phyloP scores from a whole-genome alignment of 208 protist species.

The Acanthamoeba culbertsoni region DNA sequence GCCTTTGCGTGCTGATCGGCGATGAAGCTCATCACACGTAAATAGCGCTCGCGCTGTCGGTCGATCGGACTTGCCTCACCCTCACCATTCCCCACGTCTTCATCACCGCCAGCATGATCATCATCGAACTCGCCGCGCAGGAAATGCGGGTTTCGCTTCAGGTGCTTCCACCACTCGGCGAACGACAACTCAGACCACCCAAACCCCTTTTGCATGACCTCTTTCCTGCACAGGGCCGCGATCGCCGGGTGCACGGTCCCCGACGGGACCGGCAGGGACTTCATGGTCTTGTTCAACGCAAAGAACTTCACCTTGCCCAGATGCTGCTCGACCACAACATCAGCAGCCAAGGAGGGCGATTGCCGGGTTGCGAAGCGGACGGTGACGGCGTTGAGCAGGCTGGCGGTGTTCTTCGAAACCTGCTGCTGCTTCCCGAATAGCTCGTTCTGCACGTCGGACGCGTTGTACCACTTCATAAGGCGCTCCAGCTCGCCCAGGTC shows the following conservation, averaged over 20 bases:
- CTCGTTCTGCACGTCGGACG: background rate
- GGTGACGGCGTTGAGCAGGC: background rate
- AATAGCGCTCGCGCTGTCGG: background rate
- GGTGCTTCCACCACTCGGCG: background rate
- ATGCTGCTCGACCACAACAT: background rate
- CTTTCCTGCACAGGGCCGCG: background rate
- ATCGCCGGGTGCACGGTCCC: background rate
- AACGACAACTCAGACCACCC: background rate
- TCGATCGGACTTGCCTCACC: background rate
- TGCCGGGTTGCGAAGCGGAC: background rate
- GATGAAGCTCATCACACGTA: background rate
- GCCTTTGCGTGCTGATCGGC: background rate
- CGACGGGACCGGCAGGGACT: background rate
- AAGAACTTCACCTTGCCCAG: constrained; percentile 17
- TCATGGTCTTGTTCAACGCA: background rate
- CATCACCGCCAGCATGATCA: background rate
- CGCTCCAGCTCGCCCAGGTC: background rate
- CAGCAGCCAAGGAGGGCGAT: background rate
- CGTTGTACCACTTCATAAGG: background rate
- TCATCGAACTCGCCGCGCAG: background rate
- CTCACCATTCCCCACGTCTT: background rate
- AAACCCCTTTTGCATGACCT: background rate
- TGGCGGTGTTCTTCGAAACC: background rate
- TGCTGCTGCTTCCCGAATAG: background rate
- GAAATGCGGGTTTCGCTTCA: background rate